Evolutionary conservation across 75 land plant species (phyloP).

Genomic region (Adiantum capillusveneris): DNA sequence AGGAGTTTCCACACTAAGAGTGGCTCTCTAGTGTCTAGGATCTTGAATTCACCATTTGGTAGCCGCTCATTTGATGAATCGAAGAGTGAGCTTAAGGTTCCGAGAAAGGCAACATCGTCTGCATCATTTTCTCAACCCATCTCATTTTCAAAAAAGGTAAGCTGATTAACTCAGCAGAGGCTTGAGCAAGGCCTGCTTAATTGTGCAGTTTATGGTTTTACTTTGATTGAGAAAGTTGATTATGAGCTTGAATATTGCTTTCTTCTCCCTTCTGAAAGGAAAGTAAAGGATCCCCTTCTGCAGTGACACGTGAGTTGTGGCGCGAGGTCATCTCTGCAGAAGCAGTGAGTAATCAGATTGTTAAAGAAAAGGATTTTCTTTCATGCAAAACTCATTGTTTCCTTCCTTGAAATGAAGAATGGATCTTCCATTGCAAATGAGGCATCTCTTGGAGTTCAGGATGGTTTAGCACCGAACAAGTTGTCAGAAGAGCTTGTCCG

Average conservation of each 20-base stretch:
- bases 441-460: conserved; percentile 26
- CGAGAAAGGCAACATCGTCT: background rate
- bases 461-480: conserved; percentile 51
- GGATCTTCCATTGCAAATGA: conserved; percentile 2
- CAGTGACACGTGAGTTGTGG: conserved; percentile 1
- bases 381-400: too few species aligned
- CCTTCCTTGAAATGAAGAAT: background rate
- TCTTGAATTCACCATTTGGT: background rate
- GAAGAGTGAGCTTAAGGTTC: background rate
- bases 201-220: too few species aligned
- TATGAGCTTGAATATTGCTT: background rate
- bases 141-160: background rate
- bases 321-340: conserved; percentile 3
- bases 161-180: background rate
- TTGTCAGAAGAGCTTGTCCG: conserved; percentile 84
- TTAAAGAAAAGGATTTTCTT: too few species aligned
- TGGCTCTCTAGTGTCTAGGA: background rate
- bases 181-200: background rate
- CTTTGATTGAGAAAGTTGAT: too few species aligned
- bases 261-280: background rate
- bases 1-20: background rate
- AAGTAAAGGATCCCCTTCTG: background rate
- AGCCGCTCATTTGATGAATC: background rate
- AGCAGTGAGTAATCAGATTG: background rate
- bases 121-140: background rate